These are phyloP conservation scores for Rhodotorula mucilaginosa DNA, from an alignment of 1,284 basidiomycete genomes.

Conservation along the genomic window DNA sequence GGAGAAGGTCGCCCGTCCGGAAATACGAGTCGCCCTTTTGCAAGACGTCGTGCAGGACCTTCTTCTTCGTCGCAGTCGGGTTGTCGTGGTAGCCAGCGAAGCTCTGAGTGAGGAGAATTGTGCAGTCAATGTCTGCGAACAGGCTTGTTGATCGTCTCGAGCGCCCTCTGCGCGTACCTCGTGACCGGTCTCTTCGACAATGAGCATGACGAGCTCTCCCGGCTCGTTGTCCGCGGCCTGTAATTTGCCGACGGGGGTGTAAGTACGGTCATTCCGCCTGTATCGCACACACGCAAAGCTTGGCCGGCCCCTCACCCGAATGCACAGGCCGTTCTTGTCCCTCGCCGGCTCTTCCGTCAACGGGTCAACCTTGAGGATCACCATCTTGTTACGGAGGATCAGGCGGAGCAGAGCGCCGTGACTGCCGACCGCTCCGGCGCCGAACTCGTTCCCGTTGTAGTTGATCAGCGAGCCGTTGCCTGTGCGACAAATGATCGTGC, in stretches of 20 bases:
- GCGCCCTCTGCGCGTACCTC: not conserved
- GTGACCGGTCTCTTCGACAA: conserved; percentile 39
- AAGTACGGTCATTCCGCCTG: not conserved
- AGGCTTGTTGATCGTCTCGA: too few species aligned
- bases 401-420: conserved; percentile 41
- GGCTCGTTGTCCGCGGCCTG: conserved; percentile 37
- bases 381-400: conserved; percentile 43
- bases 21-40: conserved; percentile 43
- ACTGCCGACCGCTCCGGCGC: conserved; percentile 48
- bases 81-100: conserved; percentile 39
- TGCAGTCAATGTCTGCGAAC: not conserved
- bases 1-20: conserved; percentile 46
- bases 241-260: too few species aligned
- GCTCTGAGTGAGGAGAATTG: not conserved
- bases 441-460: conserved; percentile 47
- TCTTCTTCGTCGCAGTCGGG: conserved; percentile 45
- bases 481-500: not conserved
- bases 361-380: conserved; percentile 47
- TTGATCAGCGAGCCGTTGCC: conserved; percentile 47
- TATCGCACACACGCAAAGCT: not conserved
- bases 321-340: conserved; percentile 45
- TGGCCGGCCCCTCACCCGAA: conserved; percentile 16
- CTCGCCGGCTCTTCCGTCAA: conserved; percentile 49
- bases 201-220: conserved; percentile 48
- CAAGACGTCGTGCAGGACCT: conserved; percentile 48